phyloP scores from a whole-genome alignment of 169 alveolate species.

The Plasmodium gonderi region DNA sequence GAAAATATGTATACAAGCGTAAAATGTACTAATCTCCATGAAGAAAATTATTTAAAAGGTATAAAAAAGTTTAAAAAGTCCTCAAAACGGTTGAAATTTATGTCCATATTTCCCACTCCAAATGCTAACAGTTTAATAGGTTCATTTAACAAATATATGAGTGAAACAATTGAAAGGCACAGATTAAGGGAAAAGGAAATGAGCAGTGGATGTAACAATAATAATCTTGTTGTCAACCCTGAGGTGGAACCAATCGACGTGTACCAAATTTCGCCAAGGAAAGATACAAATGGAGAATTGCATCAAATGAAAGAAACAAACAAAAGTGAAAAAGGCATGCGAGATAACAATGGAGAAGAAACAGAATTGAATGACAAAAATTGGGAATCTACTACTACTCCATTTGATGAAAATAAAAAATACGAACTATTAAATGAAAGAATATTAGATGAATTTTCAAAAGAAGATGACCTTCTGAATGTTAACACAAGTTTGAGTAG shows the following conservation, averaged over 20 bases:
- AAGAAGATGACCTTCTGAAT: background rate
- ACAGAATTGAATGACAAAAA: background rate
- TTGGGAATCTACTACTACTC: background rate
- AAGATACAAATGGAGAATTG: background rate
- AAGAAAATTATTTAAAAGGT: slow-evolving; percentile 4
- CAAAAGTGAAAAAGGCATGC: background rate
- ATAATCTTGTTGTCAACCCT: background rate
- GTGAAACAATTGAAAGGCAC: slow-evolving; percentile 14
- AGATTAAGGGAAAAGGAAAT: background rate
- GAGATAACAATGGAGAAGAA: background rate
- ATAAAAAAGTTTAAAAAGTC: slow-evolving; percentile 12
- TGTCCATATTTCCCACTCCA: slow-evolving; percentile 36
- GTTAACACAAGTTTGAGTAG: background rate
- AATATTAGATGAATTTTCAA: background rate
- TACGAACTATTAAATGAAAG: background rate
- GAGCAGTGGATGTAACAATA: background rate
- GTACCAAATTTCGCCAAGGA: background rate
- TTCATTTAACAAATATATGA: slow-evolving; percentile 28
- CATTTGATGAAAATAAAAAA: background rate
- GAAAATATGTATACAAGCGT: background rate
- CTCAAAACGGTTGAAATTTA: slow-evolving; percentile 20
- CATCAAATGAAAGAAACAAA: background rate
- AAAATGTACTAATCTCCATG: background rate
- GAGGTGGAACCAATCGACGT: background rate
- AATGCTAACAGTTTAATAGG: slow-evolving; percentile 18